Evolutionary conservation across 352 stramenopile species (phyloP).

Genomic region (Pythium rhizo-oryzae): DNA sequence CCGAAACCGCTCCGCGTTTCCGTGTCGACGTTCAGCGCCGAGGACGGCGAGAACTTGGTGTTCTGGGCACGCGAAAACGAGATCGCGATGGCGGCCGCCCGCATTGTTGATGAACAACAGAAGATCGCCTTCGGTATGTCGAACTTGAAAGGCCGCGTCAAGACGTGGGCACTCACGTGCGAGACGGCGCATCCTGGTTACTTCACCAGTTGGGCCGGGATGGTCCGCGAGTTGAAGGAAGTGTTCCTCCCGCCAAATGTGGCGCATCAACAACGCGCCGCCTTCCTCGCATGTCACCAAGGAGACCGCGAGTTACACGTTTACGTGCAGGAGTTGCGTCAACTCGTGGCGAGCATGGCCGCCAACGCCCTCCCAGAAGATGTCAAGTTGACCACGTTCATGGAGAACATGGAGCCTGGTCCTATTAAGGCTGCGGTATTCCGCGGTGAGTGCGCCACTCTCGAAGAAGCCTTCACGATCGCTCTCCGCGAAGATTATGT

Average conservation of each 20-base stretch:
- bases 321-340: conserved; percentile 28
- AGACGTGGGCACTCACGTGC: conserved; percentile 22
- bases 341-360: conserved; percentile 16
- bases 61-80: conserved; percentile 26
- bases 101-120: conserved; percentile 17
- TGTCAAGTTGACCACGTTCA: conserved; percentile 12
- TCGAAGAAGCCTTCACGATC: conserved; percentile 7
- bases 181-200: conserved; percentile 14
- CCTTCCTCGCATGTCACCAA: conserved; percentile 31
- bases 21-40: not conserved
- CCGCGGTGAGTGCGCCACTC: not conserved
- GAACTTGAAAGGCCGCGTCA: conserved; percentile 19
- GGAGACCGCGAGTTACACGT: conserved; percentile 21
- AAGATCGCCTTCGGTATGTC: conserved; percentile 22
- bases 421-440: conserved; percentile 12
- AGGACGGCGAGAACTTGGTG: conserved; percentile 19
- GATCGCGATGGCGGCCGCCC: conserved; percentile 16
- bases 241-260: not conserved
- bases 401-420: conserved; percentile 6
- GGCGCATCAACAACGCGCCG: conserved; percentile 22
- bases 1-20: conserved; percentile 5
- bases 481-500: conserved; percentile 9
- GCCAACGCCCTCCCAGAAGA: not conserved
- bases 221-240: not conserved
- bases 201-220: conserved; percentile 9